A percentile compares a stretch with the other conserved stretches of the same genome.
These are phyloP conservation scores for Kluyveromyces lactis DNA, from an alignment of 805 yeast genomes.

Conservation along the genomic window DNA sequence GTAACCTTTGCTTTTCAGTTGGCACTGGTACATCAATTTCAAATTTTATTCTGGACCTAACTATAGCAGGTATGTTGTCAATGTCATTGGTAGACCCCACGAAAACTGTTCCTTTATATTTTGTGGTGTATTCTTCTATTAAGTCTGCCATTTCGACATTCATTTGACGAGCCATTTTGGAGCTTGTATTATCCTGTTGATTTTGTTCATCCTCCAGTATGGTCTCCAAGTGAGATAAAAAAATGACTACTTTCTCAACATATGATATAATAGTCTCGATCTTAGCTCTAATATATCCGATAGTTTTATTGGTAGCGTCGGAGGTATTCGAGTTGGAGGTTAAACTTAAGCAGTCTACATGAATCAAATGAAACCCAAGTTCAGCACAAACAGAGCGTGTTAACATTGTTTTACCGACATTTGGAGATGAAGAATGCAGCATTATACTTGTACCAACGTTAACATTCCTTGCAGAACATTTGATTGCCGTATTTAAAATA, in stretches of 20 bases:
- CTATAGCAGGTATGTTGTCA: constrained; percentile 56
- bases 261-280: constrained; percentile 52
- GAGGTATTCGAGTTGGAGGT: constrained; percentile 42
- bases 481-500: constrained; percentile 45
- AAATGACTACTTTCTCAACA: constrained; percentile 42
- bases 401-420: constrained; percentile 69
- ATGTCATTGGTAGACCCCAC: constrained; percentile 62
- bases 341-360: constrained; percentile 55
- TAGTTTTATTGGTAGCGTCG: constrained; percentile 67
- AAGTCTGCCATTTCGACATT: constrained; percentile 47
- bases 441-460: constrained; percentile 54
- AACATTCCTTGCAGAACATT: constrained; percentile 19
- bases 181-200: constrained; percentile 36
- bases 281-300: constrained; percentile 71
- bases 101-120: constrained; percentile 35
- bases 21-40: constrained; percentile 76
- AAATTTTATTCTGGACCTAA: constrained; percentile 65
- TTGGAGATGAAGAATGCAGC: constrained; percentile 60
- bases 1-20: constrained; percentile 59
- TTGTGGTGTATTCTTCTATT: constrained; percentile 44
- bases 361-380: constrained; percentile 58
- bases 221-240: constrained; percentile 66
- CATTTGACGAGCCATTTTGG: constrained; percentile 24
- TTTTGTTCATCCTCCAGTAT: constrained; percentile 61
- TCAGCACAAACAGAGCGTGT: constrained; percentile 46